These are phyloP conservation scores for Thielaviopsis euricoi DNA, from an alignment of 2,329 filamentous ascomycete genomes.

Conservation along the genomic window DNA sequence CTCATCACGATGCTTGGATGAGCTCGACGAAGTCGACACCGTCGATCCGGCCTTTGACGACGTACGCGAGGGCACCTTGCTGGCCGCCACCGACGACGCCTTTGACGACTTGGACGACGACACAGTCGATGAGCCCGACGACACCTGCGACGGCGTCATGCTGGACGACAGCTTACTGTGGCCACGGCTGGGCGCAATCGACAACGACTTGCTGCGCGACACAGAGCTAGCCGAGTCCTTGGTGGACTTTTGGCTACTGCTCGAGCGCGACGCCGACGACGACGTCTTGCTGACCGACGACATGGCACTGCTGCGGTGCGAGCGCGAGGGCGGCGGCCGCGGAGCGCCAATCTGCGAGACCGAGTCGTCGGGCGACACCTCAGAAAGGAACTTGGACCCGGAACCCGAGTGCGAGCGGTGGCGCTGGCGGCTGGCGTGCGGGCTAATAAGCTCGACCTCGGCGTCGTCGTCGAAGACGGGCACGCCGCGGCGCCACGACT, in stretches of 20 bases:
- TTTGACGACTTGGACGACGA: slow-evolving; percentile 1
- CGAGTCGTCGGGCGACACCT: slow-evolving; percentile 20
- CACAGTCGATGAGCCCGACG: not conserved
- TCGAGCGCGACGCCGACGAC: slow-evolving; percentile 1
- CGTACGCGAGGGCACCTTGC: not conserved
- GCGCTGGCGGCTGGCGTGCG: slow-evolving; percentile 32
- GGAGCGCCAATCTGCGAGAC: slow-evolving; percentile 13
- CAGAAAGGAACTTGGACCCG: slow-evolving; percentile 23
- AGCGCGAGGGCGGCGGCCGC: slow-evolving; percentile 12
- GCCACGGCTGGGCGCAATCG: not conserved
- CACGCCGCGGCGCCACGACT: slow-evolving; percentile 38
- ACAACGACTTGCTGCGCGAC: slow-evolving; percentile 6
- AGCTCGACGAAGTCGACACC: slow-evolving; percentile 14
- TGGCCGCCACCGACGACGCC: not conserved
- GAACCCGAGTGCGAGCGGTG: slow-evolving; percentile 18
- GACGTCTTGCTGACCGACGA: not conserved
- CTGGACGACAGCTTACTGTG: not conserved
- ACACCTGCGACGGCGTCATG: not conserved
- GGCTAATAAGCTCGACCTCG: slow-evolving; percentile 41
- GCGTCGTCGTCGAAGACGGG: slow-evolving; percentile 27
- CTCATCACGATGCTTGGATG: slow-evolving; percentile 14
- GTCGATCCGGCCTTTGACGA: slow-evolving; percentile 2
- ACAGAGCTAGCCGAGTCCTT: slow-evolving; percentile 11
- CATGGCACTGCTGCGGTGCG: slow-evolving; percentile 11
- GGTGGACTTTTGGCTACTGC: slow-evolving; percentile 18